Evolutionary conservation across 176 grass and related monocot species (phyloP).

Genomic region (Lolium multiflorum): DNA sequence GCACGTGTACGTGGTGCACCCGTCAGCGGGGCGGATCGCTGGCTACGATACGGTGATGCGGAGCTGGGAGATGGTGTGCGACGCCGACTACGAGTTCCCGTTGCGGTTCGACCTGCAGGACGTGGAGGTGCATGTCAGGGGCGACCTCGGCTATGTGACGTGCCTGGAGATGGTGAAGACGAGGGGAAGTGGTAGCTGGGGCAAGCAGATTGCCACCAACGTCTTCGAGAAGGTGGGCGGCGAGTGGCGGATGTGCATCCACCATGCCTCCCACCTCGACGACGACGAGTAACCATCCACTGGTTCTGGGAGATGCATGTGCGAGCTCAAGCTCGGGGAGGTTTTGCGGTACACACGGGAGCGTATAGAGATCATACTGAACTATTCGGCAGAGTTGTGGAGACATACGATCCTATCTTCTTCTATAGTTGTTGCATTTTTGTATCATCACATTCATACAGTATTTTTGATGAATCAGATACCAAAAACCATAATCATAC

Average conservation of each 20-base stretch:
- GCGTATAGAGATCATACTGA: slow-evolving; percentile 5
- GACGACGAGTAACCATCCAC: slow-evolving; percentile 6
- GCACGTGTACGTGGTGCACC: slow-evolving; percentile 85
- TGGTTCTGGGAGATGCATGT: slow-evolving; percentile 27
- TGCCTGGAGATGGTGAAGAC: slow-evolving; percentile 86
- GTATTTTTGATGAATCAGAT: background rate
- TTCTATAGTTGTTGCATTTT: background rate
- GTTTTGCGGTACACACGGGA: slow-evolving; percentile 13
- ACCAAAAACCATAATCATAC: background rate
- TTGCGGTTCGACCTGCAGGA: slow-evolving; percentile 80
- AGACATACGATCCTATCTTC: background rate
- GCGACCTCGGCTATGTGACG: slow-evolving; percentile 68
- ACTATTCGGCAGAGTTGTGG: background rate
- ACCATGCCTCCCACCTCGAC: slow-evolving; percentile 83
- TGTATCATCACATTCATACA: background rate
- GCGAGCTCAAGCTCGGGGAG: background rate
- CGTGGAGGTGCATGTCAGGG: slow-evolving; percentile 74
- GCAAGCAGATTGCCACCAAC: slow-evolving; percentile 81
- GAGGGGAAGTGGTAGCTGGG: slow-evolving; percentile 81
- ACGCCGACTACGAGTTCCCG: slow-evolving; percentile 75
- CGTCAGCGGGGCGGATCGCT: slow-evolving; percentile 59
- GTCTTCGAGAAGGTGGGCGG: slow-evolving; percentile 78
- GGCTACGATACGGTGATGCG: slow-evolving; percentile 87
- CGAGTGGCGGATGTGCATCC: slow-evolving; percentile 82
- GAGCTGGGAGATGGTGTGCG: slow-evolving; percentile 91